These are phyloP conservation scores for Inga oerstediana DNA, from an alignment of 306 rosid species.

Conservation along the genomic window DNA sequence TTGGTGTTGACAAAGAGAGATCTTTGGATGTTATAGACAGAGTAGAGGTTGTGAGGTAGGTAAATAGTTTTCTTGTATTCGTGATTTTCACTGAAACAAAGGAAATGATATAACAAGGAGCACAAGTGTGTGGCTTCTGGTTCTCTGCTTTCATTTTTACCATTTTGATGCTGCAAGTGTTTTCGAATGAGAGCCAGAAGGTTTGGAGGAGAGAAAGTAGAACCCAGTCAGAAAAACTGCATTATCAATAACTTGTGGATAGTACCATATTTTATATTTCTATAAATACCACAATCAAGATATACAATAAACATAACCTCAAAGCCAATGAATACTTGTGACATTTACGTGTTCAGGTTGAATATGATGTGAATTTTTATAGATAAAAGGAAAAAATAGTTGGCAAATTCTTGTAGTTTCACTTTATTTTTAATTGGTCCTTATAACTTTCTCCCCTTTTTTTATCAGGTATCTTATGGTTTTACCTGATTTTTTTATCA, in stretches of 20 bases:
- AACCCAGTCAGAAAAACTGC: background rate
- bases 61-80: constrained; percentile 19
- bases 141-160: background rate
- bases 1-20: constrained; percentile 56
- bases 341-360: background rate
- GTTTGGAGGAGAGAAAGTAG: background rate
- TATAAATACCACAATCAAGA: background rate
- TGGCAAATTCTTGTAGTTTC: no score
- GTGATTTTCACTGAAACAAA: constrained; percentile 18
- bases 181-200: background rate
- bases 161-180: background rate
- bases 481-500: no score
- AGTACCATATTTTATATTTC: background rate
- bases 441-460: no score
- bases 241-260: background rate
- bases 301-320: background rate
- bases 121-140: background rate
- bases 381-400: background rate
- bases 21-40: constrained; percentile 66
- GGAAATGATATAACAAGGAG: background rate
- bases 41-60: constrained; percentile 46
- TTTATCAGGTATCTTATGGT: no score
- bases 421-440: no score
- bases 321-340: background rate
- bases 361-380: background rate